Evolutionary conservation across 2,329 filamentous ascomycete genomes (phyloP).

Genomic region (Aspergillus awamori): DNA sequence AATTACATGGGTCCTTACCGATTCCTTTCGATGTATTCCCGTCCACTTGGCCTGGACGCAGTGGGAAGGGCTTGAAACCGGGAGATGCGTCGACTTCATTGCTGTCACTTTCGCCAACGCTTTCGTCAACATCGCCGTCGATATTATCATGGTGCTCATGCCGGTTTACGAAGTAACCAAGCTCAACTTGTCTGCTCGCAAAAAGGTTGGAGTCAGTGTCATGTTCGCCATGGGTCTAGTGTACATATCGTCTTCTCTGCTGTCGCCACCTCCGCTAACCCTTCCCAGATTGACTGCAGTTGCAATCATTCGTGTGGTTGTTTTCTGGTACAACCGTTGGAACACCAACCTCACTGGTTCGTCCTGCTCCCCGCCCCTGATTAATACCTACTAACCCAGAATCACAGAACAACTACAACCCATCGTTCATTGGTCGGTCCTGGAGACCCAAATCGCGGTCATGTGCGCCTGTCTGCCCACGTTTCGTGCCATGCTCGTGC

Average conservation of each 20-base stretch:
- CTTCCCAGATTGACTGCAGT: no score
- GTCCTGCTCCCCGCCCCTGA: no score
- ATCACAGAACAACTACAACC: slow-evolving; percentile 18
- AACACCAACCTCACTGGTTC: slow-evolving; percentile 8
- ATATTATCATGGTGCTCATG: slow-evolving; percentile 22
- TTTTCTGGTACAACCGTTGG: slow-evolving; percentile 21
- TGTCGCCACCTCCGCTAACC: no score
- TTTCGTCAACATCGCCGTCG: slow-evolving; percentile 25
- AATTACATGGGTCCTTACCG: slow-evolving; percentile 10
- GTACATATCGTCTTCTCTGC: no score
- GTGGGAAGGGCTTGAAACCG: slow-evolving; percentile 18
- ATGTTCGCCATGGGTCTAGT: no score
- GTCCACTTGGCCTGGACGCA: slow-evolving; percentile 24
- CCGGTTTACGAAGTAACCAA: slow-evolving; percentile 25
- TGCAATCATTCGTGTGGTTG: neutral
- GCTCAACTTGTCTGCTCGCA: slow-evolving; percentile 19
- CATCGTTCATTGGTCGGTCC: slow-evolving; percentile 32
- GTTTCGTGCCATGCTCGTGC: slow-evolving; percentile 26
- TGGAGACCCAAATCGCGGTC: slow-evolving; percentile 30
- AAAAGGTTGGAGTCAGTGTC: slow-evolving; percentile 19
- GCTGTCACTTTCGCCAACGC: neutral
- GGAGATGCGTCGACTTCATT: slow-evolving; percentile 24
- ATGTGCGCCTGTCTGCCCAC: slow-evolving; percentile 31
- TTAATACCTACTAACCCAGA: no score
- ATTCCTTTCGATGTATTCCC: slow-evolving; percentile 22